Percentiles rank a stretch among this genome's conserved stretches.
These are phyloP conservation scores for Termitomyces sp. DNA, from an alignment of 768 basidiomycete genomes.

Conservation along the genomic window DNA sequence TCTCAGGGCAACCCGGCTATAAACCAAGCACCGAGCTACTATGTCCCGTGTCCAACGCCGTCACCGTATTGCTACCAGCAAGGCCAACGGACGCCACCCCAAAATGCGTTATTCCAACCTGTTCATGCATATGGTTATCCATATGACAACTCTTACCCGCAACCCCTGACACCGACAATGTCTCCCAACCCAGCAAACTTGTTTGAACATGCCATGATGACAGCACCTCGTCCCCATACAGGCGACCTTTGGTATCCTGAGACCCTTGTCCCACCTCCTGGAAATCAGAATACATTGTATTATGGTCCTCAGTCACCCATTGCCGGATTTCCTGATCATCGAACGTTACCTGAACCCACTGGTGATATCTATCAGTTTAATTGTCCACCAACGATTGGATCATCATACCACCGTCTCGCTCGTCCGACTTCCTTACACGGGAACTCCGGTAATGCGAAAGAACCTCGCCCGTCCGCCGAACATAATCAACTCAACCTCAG, in stretches of 20 bases:
- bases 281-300: conserved; percentile 5
- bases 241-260: conserved; percentile 15
- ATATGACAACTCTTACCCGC: conserved; percentile 14
- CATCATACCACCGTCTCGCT: neutral
- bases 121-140: conserved; percentile 13
- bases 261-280: neutral
- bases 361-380: neutral
- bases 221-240: conserved; percentile 5
- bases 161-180: conserved; percentile 4
- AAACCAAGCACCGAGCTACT: conserved; percentile 2
- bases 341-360: conserved; percentile 4
- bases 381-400: neutral
- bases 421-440: neutral
- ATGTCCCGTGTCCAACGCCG: conserved; percentile 16
- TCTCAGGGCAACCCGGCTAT: conserved; percentile 17
- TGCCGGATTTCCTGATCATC: neutral
- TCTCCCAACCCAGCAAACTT: conserved; percentile 15
- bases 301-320: conserved; percentile 9
- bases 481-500: conserved; percentile 56
- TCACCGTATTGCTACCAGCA: conserved; percentile 14
- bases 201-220: conserved; percentile 25
- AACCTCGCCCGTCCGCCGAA: conserved; percentile 20
- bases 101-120: conserved; percentile 5
- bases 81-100: conserved; percentile 1
- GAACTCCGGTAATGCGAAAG: neutral